A percentile compares a stretch with the other conserved stretches of the same genome.
Evolutionary conservation across 805 yeast species (phyloP).

Genomic region (Grigorovia humatica): DNA sequence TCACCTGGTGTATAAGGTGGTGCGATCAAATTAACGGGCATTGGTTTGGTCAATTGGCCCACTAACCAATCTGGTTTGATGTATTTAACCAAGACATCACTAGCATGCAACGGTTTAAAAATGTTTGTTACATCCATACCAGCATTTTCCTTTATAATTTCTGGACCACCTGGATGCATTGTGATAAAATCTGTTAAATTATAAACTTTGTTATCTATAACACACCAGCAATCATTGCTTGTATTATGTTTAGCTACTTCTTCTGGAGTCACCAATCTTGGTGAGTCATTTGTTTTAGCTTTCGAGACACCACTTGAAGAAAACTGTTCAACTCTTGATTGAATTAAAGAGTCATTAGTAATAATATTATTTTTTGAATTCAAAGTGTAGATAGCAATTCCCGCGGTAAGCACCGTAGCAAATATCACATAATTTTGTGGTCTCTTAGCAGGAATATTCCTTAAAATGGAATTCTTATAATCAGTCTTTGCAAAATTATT

Average conservation of each 20-base stretch:
- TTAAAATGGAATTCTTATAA: neutral
- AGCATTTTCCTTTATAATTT: constrained; percentile 70
- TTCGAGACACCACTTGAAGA: neutral
- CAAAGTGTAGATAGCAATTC: neutral
- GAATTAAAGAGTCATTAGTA: neutral
- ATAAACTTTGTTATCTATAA: constrained; percentile 68
- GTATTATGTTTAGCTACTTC: constrained; percentile 62
- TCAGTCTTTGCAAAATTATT: neutral
- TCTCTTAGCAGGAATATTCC: neutral
- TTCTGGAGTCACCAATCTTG: constrained; percentile 19
- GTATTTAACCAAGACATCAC: constrained; percentile 65
- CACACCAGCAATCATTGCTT: constrained; percentile 76
- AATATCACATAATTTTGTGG: no score
- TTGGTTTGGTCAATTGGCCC: constrained; percentile 39
- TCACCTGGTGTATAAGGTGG: constrained; percentile 28
- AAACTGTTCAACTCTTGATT: neutral
- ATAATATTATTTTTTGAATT: no score
- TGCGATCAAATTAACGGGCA: constrained; percentile 23
- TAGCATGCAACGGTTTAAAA: constrained; percentile 84
- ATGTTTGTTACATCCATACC: constrained; percentile 76
- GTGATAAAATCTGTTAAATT: constrained; percentile 64
- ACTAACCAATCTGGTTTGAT: constrained; percentile 50
- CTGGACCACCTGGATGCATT: constrained; percentile 74
- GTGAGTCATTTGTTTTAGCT: neutral
- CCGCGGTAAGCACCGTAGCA: neutral